Conservation (phyloP, 176 grass and related monocot genomes). For the Avena insularis region DNA sequence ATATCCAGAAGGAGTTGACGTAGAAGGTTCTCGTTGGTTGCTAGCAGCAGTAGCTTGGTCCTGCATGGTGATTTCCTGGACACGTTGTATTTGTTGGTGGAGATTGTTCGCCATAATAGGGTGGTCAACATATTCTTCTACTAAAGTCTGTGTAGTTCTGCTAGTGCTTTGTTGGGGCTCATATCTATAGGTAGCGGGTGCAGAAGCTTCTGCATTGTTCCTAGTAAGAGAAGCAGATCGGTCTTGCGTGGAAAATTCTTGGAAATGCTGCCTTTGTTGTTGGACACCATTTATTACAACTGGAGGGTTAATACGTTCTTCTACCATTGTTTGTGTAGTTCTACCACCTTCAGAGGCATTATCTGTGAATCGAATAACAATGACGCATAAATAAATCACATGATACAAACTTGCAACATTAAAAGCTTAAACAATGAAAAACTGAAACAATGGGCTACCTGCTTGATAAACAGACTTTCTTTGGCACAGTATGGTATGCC, state of each 20-base stretch:
- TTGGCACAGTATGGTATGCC: neutral
- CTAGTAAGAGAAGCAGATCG: conserved; percentile 44
- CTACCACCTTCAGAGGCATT: conserved; percentile 36
- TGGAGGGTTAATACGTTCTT: conserved; percentile 38
- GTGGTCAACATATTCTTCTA: conserved; percentile 41
- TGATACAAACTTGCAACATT: conserved; percentile 11
- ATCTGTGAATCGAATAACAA: conserved; percentile 34
- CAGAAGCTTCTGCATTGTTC: conserved; percentile 40
- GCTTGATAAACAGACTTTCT: neutral
- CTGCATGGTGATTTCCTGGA: conserved; percentile 48
- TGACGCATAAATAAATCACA: neutral
- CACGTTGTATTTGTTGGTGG: conserved; percentile 36
- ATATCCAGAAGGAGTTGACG: conserved; percentile 11
- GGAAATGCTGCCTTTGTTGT: conserved; percentile 25
- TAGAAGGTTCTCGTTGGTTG: conserved; percentile 35
- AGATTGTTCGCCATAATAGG: conserved; percentile 35
- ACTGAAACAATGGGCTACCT: neutral
- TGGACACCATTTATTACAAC: conserved; percentile 35
- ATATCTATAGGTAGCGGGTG: conserved; percentile 29
- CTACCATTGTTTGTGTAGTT: conserved; percentile 37
- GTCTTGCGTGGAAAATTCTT: conserved; percentile 46
- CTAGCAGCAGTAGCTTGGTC: conserved; percentile 39
- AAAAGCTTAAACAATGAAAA: conserved; percentile 21
- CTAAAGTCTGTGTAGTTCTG: conserved; percentile 26
- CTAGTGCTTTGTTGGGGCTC: conserved; percentile 31